A percentile compares a stretch with the other conserved stretches of the same genome.
Conservation (phyloP, 2,329 filamentous ascomycete genomes). For the Rhinocladiella mackenziei region DNA sequence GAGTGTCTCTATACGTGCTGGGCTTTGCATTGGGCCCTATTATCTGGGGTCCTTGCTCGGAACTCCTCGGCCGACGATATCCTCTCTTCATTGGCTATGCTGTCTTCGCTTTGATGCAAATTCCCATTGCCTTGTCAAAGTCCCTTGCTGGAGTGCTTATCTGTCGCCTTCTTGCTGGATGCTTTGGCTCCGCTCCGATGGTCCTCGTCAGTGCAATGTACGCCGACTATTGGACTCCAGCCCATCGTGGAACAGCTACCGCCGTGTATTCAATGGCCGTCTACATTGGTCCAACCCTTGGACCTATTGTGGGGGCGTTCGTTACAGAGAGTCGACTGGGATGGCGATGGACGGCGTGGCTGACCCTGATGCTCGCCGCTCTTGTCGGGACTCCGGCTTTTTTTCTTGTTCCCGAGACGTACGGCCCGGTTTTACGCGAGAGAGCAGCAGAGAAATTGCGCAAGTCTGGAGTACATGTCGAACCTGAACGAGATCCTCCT, state of each 20-base stretch:
- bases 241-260: conserved; percentile 61
- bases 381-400: conserved; percentile 19
- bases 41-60: conserved; percentile 33
- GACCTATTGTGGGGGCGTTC: conserved; percentile 55
- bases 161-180: conserved; percentile 56
- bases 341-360: conserved; percentile 40
- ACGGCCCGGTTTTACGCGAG: conserved; percentile 31
- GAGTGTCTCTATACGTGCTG: conserved; percentile 54
- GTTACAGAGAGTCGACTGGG: conserved; percentile 42
- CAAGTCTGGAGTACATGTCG: no score
- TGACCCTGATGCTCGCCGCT: conserved; percentile 46
- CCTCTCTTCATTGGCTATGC: conserved; percentile 61
- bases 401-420: conserved; percentile 26
- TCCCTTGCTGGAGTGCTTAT: conserved; percentile 64
- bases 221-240: conserved; percentile 60
- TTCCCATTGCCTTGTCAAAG: conserved; percentile 60
- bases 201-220: conserved; percentile 67
- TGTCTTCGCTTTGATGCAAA: conserved; percentile 59
- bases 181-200: conserved; percentile 51
- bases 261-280: conserved; percentile 55
- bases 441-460: conserved; percentile 26
- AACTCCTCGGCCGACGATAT: conserved; percentile 34
- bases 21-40: conserved; percentile 57
- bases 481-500: no score
- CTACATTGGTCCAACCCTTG: conserved; percentile 40